These are phyloP conservation scores for Candolleomyces eurysporus DNA, from an alignment of 768 basidiomycete genomes.

Conservation along the genomic window DNA sequence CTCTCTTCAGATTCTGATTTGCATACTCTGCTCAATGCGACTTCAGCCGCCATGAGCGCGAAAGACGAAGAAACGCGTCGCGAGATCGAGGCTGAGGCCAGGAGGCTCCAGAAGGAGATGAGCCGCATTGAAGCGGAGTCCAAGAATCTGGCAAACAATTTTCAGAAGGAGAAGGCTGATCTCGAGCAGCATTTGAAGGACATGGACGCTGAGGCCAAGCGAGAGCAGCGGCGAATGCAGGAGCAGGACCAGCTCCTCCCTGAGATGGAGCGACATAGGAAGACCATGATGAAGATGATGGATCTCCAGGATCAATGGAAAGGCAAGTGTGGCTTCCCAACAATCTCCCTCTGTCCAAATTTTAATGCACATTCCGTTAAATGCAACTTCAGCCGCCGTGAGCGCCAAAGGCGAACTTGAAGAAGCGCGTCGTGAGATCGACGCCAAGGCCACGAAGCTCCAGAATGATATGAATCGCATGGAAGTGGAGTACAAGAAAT, in stretches of 20 bases:
- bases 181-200: constrained; percentile 1
- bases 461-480: constrained; percentile 43
- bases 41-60: constrained; percentile 34
- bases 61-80: no score
- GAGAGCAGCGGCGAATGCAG: background rate
- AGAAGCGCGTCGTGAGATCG: constrained; percentile 43
- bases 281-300: background rate
- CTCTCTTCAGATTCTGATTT: no score
- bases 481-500: constrained; percentile 35
- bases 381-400: constrained; percentile 29
- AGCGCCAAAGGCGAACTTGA: constrained; percentile 36
- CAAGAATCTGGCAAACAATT: constrained; percentile 30
- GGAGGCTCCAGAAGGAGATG: constrained; percentile 44
- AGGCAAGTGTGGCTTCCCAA: constrained; percentile 11
- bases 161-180: constrained; percentile 1
- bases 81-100: no score
- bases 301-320: constrained; percentile 5
- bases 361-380: no score
- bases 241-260: no score
- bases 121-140: constrained; percentile 38
- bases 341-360: background rate
- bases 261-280: no score
- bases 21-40: no score
- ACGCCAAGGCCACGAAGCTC: constrained; percentile 40
- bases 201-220: background rate